phyloP scores from a whole-genome alignment of 805 yeast genomes.

The Ogataea dorogensis region DNA sequence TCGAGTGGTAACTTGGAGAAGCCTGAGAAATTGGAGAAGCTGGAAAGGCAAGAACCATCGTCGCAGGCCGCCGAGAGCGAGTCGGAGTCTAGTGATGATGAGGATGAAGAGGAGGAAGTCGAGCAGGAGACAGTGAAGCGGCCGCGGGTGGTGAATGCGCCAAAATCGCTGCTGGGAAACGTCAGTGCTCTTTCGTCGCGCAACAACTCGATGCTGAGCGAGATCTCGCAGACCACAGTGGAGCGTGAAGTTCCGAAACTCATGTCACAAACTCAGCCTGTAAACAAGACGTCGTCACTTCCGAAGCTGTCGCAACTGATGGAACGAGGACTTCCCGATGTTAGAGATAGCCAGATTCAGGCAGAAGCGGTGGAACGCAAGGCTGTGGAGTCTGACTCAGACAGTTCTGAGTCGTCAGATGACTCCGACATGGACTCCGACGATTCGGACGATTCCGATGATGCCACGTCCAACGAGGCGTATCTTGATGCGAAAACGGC shows the following conservation, averaged over 20 bases:
- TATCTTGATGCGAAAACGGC: conserved; percentile 48
- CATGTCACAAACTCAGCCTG: conserved; percentile 4
- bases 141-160: conserved; percentile 48
- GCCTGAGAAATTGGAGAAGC: background rate
- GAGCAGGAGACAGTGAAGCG: conserved; percentile 26
- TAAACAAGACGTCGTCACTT: conserved; percentile 13
- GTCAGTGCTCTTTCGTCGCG: conserved; percentile 7
- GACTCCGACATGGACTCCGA: conserved; percentile 25
- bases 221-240: conserved; percentile 1
- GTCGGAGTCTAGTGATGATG: conserved; percentile 17
- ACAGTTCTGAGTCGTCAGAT: conserved; percentile 23
- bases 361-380: too few species aligned
- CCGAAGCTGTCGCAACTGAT: conserved; percentile 59
- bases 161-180: conserved; percentile 22
- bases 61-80: conserved; percentile 17
- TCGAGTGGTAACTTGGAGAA: conserved; percentile 4
- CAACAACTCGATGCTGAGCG: conserved; percentile 10
- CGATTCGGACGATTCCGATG: conserved; percentile 26
- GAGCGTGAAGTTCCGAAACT: conserved; percentile 3
- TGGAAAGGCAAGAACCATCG: too few species aligned
- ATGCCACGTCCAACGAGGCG: conserved; percentile 24
- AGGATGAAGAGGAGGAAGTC: conserved; percentile 20
- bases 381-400: conserved; percentile 1
- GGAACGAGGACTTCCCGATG: conserved; percentile 68
- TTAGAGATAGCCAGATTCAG: conserved; percentile 43